These are phyloP conservation scores for Cyberlindnera saturnus DNA, from an alignment of 805 yeast genomes.

Conservation along the genomic window DNA sequence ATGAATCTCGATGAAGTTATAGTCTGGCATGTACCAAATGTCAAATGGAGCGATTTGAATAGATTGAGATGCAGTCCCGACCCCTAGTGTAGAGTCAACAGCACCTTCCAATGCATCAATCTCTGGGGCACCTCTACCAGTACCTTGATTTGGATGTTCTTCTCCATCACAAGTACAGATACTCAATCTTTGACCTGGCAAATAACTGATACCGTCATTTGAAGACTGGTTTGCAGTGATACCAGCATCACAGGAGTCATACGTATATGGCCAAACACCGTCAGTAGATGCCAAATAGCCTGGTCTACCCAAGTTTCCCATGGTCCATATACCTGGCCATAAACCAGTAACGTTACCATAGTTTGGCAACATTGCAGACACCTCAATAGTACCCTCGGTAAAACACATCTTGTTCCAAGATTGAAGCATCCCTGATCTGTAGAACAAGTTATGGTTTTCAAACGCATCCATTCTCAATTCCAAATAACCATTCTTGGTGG, in stretches of 20 bases:
- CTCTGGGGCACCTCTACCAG: constrained; percentile 94
- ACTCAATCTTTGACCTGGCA: constrained; percentile 78
- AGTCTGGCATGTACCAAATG: constrained; percentile 91
- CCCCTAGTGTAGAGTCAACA: constrained; percentile 41
- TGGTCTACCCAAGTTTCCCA: constrained; percentile 91
- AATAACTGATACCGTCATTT: constrained; percentile 78
- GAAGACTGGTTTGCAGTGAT: constrained; percentile 91
- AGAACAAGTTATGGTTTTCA: constrained; percentile 68
- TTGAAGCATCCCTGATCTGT: constrained; percentile 89
- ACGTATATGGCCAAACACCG: constrained; percentile 94
- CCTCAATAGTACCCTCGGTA: constrained; percentile 76
- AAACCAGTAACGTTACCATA: constrained; percentile 73
- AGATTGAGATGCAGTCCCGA: constrained; percentile 80
- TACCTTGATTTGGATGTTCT: constrained; percentile 83
- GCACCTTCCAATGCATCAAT: constrained; percentile 90
- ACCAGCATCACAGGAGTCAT: constrained; percentile 86
- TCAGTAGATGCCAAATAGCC: constrained; percentile 85
- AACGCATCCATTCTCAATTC: constrained; percentile 73
- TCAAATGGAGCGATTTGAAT: constrained; percentile 91
- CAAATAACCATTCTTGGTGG: constrained; percentile 70
- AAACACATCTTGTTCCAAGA: constrained; percentile 90
- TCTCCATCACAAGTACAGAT: constrained; percentile 76
- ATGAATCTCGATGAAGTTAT: constrained; percentile 67
- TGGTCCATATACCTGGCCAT: constrained; percentile 96
- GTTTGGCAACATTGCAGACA: constrained; percentile 74